These are phyloP conservation scores for Mycena vitilis DNA, from an alignment of 768 basidiomycete genomes.

Conservation along the genomic window DNA sequence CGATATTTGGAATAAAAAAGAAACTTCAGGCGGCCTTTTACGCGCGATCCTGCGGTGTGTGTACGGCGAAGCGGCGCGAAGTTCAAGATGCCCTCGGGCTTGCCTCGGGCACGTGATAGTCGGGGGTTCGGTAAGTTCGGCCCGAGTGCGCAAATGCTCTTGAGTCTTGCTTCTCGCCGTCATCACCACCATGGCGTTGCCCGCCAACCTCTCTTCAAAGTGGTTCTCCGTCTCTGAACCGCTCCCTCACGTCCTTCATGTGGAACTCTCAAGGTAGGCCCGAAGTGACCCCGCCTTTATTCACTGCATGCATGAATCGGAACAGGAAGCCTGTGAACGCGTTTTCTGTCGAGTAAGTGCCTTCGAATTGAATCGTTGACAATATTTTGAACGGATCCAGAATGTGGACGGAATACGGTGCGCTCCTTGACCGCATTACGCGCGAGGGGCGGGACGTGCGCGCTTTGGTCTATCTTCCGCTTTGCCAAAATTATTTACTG, in stretches of 20 bases:
- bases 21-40: too few species aligned
- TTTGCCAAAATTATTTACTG: conserved; percentile 81
- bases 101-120: too few species aligned
- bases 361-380: neutral
- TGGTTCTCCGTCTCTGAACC: conserved; percentile 64
- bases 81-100: too few species aligned
- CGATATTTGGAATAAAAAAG: too few species aligned
- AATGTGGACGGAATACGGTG: conserved; percentile 79
- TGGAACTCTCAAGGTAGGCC: conserved; percentile 58
- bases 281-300: neutral
- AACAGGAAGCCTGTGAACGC: conserved; percentile 75
- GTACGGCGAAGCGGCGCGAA: too few species aligned
- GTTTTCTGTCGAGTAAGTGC: conserved; percentile 60
- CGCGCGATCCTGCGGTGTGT: too few species aligned
- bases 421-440: conserved; percentile 67
- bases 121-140: too few species aligned
- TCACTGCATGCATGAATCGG: neutral
- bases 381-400: conserved; percentile 47
- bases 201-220: conserved; percentile 46
- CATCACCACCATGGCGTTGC: conserved; percentile 16
- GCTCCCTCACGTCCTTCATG: conserved; percentile 55
- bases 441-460: conserved; percentile 67
- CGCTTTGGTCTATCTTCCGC: conserved; percentile 79
- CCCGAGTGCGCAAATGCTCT: too few species aligned
- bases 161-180: neutral